A percentile compares a stretch with the other conserved stretches of the same genome.
phyloP scores from a whole-genome alignment of 257 asterid species.

The Capsicum pubescens region DNA sequence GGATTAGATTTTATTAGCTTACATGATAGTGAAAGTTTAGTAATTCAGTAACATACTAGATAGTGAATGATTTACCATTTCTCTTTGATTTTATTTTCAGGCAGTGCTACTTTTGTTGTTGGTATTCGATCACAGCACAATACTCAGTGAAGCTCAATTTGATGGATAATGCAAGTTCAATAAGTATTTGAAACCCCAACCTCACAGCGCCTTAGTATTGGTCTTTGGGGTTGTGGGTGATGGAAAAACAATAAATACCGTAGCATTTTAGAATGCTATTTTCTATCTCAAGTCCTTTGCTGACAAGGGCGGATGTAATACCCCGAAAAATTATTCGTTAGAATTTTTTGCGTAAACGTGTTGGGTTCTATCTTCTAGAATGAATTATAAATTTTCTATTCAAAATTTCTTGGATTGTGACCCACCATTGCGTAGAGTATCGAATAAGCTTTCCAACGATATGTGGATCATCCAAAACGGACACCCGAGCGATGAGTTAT shows the following conservation, averaged over 20 bases:
- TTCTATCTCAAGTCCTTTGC: constrained; percentile 93
- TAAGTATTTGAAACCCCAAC: constrained; percentile 79
- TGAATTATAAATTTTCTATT: too few relatives aligned
- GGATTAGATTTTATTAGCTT: not conserved
- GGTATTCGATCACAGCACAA: constrained; percentile 40
- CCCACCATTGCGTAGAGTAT: too few relatives aligned
- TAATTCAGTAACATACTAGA: not conserved
- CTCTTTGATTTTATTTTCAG: constrained; percentile 50
- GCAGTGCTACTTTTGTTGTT: constrained; percentile 66
- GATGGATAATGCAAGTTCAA: constrained; percentile 71
- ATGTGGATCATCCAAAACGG: too few relatives aligned
- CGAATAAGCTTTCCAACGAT: too few relatives aligned
- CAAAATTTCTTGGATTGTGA: too few relatives aligned
- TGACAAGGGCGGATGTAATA: too few relatives aligned
- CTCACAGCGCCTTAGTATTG: constrained; percentile 92
- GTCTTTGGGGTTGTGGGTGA: constrained; percentile 98
- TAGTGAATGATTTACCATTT: not conserved
- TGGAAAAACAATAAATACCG: constrained; percentile 82
- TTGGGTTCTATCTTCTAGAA: too few relatives aligned
- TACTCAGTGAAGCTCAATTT: constrained; percentile 38
- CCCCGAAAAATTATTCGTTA: too few relatives aligned
- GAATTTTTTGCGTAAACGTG: too few relatives aligned
- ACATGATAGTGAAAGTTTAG: constrained; percentile 6
- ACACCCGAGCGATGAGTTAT: too few relatives aligned
- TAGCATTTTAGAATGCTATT: constrained; percentile 96